A percentile compares a stretch with the other conserved stretches of the same genome.
Conservation (phyloP, 768 basidiomycete genomes). For the Clavaria fumosa region DNA sequence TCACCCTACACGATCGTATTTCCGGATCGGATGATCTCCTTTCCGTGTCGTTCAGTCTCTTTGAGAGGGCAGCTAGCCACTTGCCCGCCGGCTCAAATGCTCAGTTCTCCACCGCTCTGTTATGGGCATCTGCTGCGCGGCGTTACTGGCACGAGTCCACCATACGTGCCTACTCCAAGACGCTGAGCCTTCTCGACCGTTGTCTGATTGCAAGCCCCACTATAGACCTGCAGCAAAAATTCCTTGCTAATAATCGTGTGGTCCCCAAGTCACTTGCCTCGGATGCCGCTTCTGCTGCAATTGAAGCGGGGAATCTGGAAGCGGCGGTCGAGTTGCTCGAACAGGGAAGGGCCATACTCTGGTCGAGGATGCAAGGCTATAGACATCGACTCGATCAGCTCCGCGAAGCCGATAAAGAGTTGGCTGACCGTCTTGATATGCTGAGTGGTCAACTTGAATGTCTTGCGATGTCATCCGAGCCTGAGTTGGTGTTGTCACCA, state of each 20-base stretch:
- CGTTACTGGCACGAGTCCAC: conserved; percentile 1
- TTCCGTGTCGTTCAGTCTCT: conserved; percentile 1
- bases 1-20: not conserved
- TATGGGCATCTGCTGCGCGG: conserved; percentile 2
- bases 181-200: conserved; percentile 3
- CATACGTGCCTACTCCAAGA: conserved; percentile 1
- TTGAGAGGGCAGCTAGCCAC: conserved; percentile 3
- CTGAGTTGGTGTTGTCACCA: not conserved
- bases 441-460: conserved; percentile 5
- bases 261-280: conserved; percentile 4
- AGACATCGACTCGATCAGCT: conserved; percentile 13
- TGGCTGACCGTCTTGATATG: conserved; percentile 6
- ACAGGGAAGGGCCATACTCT: conserved; percentile 14
- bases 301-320: conserved; percentile 4
- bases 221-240: not conserved
- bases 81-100: not conserved
- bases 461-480: conserved; percentile 4
- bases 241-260: not conserved
- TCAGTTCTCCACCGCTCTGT: conserved; percentile 1
- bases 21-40: not conserved
- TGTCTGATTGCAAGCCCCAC: conserved; percentile 1
- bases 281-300: conserved; percentile 9
- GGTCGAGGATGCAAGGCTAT: conserved; percentile 10
- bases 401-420: conserved; percentile 1
- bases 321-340: conserved; percentile 14